These are phyloP conservation scores for Phaseolus coccineus DNA, from an alignment of 331 rosid species.

Conservation along the genomic window DNA sequence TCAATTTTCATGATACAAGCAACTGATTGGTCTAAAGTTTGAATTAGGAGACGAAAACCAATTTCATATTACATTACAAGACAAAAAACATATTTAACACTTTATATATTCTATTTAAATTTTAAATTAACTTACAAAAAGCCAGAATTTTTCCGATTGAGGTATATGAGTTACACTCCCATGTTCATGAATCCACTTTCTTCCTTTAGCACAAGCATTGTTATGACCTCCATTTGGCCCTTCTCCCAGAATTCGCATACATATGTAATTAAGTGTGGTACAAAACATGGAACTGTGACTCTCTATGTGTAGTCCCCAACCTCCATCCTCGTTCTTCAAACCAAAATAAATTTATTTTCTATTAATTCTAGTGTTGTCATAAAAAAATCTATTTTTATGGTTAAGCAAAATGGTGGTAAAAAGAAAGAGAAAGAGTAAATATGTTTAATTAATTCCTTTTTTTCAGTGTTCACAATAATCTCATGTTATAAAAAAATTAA, in stretches of 20 bases:
- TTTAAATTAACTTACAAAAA: not conserved
- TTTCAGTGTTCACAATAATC: not conserved
- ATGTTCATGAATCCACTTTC: not conserved
- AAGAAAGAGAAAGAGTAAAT: not conserved
- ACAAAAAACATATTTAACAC: too few relatives aligned
- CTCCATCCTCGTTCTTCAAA: conserved; percentile 39
- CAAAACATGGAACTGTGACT: conserved; percentile 55
- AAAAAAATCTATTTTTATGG: not conserved
- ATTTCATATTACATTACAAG: too few relatives aligned
- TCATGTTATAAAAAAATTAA: too few relatives aligned
- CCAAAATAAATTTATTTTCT: not conserved
- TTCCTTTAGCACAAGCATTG: not conserved
- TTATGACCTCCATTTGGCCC: not conserved
- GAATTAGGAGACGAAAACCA: too few relatives aligned
- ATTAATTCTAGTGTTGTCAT: not conserved
- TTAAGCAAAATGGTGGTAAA: not conserved
- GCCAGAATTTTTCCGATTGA: not conserved
- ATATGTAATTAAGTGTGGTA: conserved; percentile 50
- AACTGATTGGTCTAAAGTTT: too few relatives aligned
- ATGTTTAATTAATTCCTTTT: not conserved
- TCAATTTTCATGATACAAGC: too few relatives aligned
- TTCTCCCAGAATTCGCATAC: conserved; percentile 49
- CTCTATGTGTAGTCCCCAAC: conserved; percentile 63
- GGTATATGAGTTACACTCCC: not conserved
- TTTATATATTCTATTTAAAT: not conserved